Evolutionary conservation across 2,329 filamentous ascomycete species (phyloP).

Genomic region (Botrytis sinoallii): DNA sequence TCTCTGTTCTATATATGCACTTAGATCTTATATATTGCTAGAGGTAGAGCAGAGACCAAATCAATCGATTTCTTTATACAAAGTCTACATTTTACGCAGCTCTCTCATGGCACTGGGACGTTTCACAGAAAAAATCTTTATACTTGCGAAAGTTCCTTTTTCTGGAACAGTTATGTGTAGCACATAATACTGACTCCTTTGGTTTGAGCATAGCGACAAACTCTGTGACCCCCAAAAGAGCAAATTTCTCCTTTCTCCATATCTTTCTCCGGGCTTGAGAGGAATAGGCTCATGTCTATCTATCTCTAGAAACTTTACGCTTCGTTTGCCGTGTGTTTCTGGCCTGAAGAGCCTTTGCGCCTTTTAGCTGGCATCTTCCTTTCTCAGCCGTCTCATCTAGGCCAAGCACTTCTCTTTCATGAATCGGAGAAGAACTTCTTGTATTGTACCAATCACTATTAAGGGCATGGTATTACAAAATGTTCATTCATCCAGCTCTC

Average conservation of each 20-base stretch:
- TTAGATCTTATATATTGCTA: neutral
- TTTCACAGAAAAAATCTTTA: neutral
- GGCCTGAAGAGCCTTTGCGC: neutral
- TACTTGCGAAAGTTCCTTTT: neutral
- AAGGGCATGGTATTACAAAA: too few species aligned
- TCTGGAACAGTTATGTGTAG: neutral
- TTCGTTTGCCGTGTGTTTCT: neutral
- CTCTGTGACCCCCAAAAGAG: neutral
- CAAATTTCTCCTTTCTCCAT: neutral
- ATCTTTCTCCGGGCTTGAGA: neutral
- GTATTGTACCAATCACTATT: neutral
- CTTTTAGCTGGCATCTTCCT: neutral
- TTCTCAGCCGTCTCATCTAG: neutral
- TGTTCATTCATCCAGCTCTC: neutral
- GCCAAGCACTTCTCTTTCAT: neutral
- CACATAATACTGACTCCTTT: neutral
- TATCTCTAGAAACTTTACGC: neutral
- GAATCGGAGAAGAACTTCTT: neutral
- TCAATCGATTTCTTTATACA: neutral
- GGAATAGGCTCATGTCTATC: neutral
- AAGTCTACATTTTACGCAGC: neutral
- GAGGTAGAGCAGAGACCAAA: neutral
- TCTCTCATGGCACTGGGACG: neutral
- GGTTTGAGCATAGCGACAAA: neutral
- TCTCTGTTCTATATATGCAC: neutral